Conservation (phyloP, 371 early-diverging fungal species). For the Actinomucor elegans region DNA sequence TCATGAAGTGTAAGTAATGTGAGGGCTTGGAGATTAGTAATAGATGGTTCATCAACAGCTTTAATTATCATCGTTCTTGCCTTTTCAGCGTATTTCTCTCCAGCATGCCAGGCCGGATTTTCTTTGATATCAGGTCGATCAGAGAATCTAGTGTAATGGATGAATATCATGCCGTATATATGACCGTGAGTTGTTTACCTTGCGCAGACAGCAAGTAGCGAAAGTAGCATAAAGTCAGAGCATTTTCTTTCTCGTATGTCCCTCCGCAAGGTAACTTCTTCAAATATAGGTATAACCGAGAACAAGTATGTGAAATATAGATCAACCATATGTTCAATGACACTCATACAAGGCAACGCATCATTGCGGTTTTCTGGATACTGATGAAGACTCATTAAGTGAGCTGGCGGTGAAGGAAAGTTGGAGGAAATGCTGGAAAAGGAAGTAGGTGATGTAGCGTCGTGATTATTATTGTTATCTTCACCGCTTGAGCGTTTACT, state of each 20-base stretch:
- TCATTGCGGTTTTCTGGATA: neutral
- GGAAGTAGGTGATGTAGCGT: constrained; percentile 14
- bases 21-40: constrained; percentile 54
- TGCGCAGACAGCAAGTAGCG: constrained; percentile 38
- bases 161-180: no score
- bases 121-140: constrained; percentile 35
- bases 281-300: constrained; percentile 50
- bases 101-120: constrained; percentile 49
- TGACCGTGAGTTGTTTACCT: constrained; percentile 20
- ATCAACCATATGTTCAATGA: constrained; percentile 54
- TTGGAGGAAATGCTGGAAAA: constrained; percentile 16
- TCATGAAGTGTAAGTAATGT: constrained; percentile 59
- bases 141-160: constrained; percentile 43
- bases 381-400: neutral
- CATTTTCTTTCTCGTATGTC: constrained; percentile 28
- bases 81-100: constrained; percentile 47
- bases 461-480: no score
- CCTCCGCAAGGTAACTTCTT: constrained; percentile 30
- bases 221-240: constrained; percentile 37
- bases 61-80: constrained; percentile 29
- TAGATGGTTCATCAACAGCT: constrained; percentile 49
- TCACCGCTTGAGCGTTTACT: constrained; percentile 7
- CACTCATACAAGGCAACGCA: constrained; percentile 33
- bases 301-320: constrained; percentile 55
- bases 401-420: constrained; percentile 11